Conservation (phyloP, 306 rosid species). For the Medicago truncatula region DNA sequence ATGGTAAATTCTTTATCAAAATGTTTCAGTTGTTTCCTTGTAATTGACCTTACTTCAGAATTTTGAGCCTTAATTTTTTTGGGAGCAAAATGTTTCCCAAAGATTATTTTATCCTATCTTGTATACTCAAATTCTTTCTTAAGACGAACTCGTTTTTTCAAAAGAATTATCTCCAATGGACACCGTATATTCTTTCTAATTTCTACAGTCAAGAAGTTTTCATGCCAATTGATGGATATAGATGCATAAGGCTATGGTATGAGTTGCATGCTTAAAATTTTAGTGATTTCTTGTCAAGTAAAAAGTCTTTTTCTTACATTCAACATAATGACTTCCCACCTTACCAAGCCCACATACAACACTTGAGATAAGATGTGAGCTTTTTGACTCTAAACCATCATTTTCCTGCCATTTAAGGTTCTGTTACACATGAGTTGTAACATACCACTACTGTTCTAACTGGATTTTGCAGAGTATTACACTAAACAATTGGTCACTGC, state of each 20-base stretch:
- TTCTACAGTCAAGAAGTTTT: constrained; percentile 42
- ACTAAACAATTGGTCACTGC: neutral
- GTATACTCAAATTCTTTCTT: constrained; percentile 24
- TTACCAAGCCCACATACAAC: neutral
- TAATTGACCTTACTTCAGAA: neutral
- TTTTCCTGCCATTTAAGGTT: neutral
- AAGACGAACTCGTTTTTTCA: constrained; percentile 2
- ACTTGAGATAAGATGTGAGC: neutral
- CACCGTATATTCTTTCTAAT: constrained; percentile 39
- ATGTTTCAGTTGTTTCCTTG: neutral
- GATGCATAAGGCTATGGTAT: constrained; percentile 51
- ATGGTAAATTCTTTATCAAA: too few species aligned
- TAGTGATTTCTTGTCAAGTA: constrained; percentile 36
- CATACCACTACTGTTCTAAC: neutral
- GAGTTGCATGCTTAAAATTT: constrained; percentile 32
- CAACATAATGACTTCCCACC: neutral
- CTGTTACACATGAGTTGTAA: neutral
- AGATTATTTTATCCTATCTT: constrained; percentile 39
- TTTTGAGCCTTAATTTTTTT: constrained; percentile 9
- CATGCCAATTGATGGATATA: constrained; percentile 49
- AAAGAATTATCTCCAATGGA: constrained; percentile 40
- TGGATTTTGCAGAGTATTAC: neutral
- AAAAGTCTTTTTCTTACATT: constrained; percentile 8
- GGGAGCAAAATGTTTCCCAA: constrained; percentile 25
- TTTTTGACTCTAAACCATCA: constrained; percentile 13